These are phyloP conservation scores for Heliamphora pulchella DNA, from an alignment of 179 eudicot species.

Conservation along the genomic window DNA sequence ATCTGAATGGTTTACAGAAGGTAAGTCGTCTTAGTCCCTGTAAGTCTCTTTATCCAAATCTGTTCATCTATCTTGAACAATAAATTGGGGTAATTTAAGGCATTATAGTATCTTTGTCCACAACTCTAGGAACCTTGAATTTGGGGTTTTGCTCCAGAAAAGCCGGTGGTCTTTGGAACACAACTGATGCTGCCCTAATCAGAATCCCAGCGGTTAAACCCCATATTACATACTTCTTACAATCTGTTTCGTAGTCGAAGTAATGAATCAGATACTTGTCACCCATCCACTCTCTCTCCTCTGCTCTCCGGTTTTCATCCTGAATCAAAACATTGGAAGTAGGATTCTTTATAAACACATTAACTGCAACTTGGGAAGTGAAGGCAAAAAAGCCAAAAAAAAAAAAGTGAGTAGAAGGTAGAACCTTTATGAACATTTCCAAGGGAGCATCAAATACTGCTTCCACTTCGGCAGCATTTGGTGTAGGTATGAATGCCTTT, in stretches of 20 bases:
- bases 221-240: constrained; percentile 43
- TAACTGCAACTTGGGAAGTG: not conserved
- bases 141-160: constrained; percentile 44
- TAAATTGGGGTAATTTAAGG: too few relatives aligned
- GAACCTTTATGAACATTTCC: constrained; percentile 91
- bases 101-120: too few relatives aligned
- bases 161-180: constrained; percentile 45
- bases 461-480: constrained; percentile 70
- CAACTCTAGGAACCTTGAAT: constrained; percentile 17
- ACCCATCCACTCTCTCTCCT: constrained; percentile 64
- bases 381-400: not conserved
- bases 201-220: constrained; percentile 72
- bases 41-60: too few relatives aligned
- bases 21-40: too few relatives aligned
- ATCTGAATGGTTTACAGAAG: too few relatives aligned
- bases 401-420: not conserved
- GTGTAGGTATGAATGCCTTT: constrained; percentile 57
- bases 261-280: constrained; percentile 52
- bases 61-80: too few relatives aligned
- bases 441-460: constrained; percentile 80
- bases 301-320: constrained; percentile 59
- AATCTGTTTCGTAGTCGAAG: constrained; percentile 47
- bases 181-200: constrained; percentile 57
- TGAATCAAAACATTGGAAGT: constrained; percentile 19
- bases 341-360: not conserved